phyloP scores from a whole-genome alignment of 1,139 yeast genomes.

The Debaryomyces psychrophilus region DNA sequence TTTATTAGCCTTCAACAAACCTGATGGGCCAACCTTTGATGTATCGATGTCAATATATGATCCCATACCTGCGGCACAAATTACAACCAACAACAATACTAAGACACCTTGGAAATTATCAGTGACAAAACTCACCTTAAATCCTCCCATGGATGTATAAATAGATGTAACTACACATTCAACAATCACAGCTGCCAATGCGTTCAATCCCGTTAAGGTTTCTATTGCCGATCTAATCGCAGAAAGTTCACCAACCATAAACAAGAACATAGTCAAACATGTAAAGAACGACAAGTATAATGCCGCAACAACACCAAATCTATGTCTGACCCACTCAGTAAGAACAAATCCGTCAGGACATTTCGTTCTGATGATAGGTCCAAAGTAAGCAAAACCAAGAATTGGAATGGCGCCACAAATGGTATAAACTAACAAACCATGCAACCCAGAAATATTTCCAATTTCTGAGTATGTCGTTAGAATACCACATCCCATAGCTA shows the following conservation, averaged over 20 bases:
- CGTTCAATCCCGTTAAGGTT: constrained; percentile 76
- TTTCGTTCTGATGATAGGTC: constrained; percentile 74
- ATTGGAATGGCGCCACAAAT: constrained; percentile 85
- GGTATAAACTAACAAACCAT: constrained; percentile 83
- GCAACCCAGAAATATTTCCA: constrained; percentile 83
- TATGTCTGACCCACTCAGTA: constrained; percentile 90
- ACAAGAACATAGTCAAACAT: constrained; percentile 80
- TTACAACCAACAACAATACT: constrained; percentile 65
- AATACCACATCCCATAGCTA: constrained; percentile 91
- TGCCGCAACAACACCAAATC: constrained; percentile 75
- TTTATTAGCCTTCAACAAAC: constrained; percentile 61
- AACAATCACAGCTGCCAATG: constrained; percentile 80
- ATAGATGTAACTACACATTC: constrained; percentile 87
- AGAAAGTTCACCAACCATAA: constrained; percentile 85
- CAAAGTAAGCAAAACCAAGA: constrained; percentile 75
- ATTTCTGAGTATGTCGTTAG: constrained; percentile 84
- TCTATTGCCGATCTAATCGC: constrained; percentile 77
- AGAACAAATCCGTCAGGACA: constrained; percentile 92
- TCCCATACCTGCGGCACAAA: constrained; percentile 83
- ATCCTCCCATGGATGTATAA: constrained; percentile 89
- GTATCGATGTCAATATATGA: constrained; percentile 72
- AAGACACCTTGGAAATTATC: constrained; percentile 85
- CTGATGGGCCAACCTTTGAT: constrained; percentile 63
- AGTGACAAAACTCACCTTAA: constrained; percentile 83
- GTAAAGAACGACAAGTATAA: constrained; percentile 81